Base-by-base conservation (phyloP, 306 rosid genomes). In the Purshia tridentata region DNA sequence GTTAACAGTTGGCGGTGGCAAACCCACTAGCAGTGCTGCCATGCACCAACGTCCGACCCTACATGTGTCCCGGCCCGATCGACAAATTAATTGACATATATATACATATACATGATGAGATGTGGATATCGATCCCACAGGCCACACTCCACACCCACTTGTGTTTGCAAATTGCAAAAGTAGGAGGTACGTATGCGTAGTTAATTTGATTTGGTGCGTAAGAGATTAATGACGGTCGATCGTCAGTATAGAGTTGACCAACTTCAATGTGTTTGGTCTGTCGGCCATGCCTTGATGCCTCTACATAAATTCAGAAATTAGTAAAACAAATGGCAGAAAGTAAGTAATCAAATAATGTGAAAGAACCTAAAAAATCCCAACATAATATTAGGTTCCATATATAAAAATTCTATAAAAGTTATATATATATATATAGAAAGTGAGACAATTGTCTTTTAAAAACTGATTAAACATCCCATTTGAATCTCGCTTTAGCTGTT, bases 211-310 rank as follows among this genome's bases (percentile, higher is more conserved):
- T 57, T 44, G 54, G 44, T 9, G 35, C 35, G 35, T 29, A 29
- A 9, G 14, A 56, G 65, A 69, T 55, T 48, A 41, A 44, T 44
- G 42, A 70, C 22, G 65, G 54, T 42, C 42, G 54, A 5, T 53
- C 55, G 54, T 70, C 65, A 65, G 75, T 70, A 18, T 62, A 56
- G 55, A 9, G 54, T 22, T 70, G 75, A 70, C 75, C 50, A 23
- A 54, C 73, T 52, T 70, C 42, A 5, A 22, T 13, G 50, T 40
- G 19, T 8, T 42, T 16, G 22, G 66, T 13, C 47, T 4, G 35
- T 29, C 2, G 35, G 35, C 2, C 35, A 29, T 29, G 35, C 35
- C 35, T 29, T 29, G 35, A 29, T 29, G 35, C 35, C 35, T 29
- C 35, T 29, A 18, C 62, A 41, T 14, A 44, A 69, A 39, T 39